These are phyloP conservation scores for Pyricularia sp. DNA, from an alignment of 2,329 filamentous ascomycete species.

Conservation along the genomic window DNA sequence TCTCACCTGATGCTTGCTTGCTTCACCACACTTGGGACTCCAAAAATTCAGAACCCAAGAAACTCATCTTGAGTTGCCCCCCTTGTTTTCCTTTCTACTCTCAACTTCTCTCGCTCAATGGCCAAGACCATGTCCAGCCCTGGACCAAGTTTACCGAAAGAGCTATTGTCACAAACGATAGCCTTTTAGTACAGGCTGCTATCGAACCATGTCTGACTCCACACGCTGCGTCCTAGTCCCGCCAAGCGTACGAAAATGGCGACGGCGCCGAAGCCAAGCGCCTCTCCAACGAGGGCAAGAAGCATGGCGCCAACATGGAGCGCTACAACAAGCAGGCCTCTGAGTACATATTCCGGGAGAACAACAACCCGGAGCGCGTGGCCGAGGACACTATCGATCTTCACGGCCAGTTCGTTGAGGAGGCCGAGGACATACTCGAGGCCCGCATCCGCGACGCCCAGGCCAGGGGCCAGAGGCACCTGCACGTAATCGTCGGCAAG, in stretches of 20 bases:
- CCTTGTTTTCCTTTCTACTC: background rate
- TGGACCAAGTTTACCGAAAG: background rate
- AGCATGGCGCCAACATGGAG: constrained; percentile 75
- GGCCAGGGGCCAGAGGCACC: constrained; percentile 63
- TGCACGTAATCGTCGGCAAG: constrained; percentile 94
- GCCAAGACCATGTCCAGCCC: background rate
- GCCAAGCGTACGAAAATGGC: constrained; percentile 72
- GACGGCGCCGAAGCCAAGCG: constrained; percentile 79
- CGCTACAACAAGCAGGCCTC: constrained; percentile 85
- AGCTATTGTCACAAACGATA: background rate
- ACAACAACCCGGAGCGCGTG: constrained; percentile 72
- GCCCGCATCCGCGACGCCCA: constrained; percentile 73
- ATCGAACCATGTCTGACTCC: background rate
- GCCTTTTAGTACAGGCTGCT: background rate
- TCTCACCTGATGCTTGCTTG: background rate
- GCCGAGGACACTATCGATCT: constrained; percentile 80
- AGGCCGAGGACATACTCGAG: constrained; percentile 86
- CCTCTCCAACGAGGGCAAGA: constrained; percentile 76
- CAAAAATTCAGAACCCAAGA: background rate
- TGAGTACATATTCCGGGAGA: constrained; percentile 91
- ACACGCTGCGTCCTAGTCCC: constrained; percentile 36
- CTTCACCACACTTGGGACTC: background rate
- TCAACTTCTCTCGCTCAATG: background rate
- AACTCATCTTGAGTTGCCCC: background rate
- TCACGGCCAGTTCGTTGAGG: constrained; percentile 89